phyloP scores from a whole-genome alignment of 2,329 filamentous ascomycete species.

The Periconia macrospinosa region DNA sequence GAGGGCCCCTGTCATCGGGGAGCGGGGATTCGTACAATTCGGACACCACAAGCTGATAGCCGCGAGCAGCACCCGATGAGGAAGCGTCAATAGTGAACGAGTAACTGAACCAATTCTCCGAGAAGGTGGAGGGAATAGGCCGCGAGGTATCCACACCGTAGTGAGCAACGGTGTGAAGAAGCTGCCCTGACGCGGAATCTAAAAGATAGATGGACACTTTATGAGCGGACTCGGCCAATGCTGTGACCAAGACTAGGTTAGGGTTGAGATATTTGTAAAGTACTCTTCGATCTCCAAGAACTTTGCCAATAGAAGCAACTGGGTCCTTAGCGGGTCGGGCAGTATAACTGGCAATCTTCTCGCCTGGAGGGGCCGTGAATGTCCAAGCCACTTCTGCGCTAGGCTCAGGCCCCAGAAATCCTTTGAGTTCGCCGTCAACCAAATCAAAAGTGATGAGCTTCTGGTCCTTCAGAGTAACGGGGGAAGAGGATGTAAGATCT shows the following conservation, averaged over 20 bases:
- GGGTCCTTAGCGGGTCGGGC: conserved; percentile 76
- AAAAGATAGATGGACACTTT: conserved; percentile 76
- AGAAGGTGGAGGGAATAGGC: conserved; percentile 74
- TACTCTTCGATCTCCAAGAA: conserved; percentile 88
- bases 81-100: conserved; percentile 64
- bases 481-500: conserved; percentile 13
- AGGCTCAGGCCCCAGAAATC: conserved; percentile 26
- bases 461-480: conserved; percentile 20
- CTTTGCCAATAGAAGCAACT: conserved; percentile 91
- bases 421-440: conserved; percentile 35
- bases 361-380: conserved; percentile 66
- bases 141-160: conserved; percentile 73
- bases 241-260: conserved; percentile 77
- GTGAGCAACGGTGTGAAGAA: conserved; percentile 73
- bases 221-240: conserved; percentile 61
- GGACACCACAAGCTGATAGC: conserved; percentile 81
- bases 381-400: conserved; percentile 61
- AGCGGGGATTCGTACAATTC: conserved; percentile 88
- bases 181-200: conserved; percentile 80
- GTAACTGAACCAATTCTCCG: conserved; percentile 96
- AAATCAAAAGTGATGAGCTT: conserved; percentile 36
- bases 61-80: conserved; percentile 64
- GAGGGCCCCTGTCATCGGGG: conserved; percentile 80
- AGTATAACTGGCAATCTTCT: conserved; percentile 70
- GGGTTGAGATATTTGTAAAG: conserved; percentile 96